A percentile compares a stretch with the other conserved stretches of the same genome.
phyloP scores from a whole-genome alignment of 176 grass and related monocot species.

The Lolium perenne region DNA sequence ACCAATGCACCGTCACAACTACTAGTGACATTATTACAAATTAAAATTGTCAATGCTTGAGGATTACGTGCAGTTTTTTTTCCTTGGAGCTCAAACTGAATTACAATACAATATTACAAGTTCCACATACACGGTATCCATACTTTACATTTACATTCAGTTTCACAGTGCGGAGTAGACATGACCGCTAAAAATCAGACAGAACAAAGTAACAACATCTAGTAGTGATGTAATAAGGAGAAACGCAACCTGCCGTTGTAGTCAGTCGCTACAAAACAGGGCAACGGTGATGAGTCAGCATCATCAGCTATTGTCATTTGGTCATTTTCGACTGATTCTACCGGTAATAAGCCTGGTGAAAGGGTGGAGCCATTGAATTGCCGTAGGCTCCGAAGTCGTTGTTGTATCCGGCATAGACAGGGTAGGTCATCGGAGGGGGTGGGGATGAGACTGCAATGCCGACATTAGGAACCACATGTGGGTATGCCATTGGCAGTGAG shows the following conservation, averaged over 20 bases:
- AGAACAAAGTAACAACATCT: conserved; percentile 58
- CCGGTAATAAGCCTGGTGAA: conserved; percentile 74
- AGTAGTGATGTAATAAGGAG: conserved; percentile 40
- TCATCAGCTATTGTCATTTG: conserved; percentile 54
- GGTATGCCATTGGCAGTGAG: conserved; percentile 50
- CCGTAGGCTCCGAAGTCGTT: conserved; percentile 48
- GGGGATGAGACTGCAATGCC: conserved; percentile 57
- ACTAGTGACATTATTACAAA: not conserved
- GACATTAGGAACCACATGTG: conserved; percentile 42
- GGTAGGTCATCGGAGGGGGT: conserved; percentile 63
- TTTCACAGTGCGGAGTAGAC: conserved; percentile 3
- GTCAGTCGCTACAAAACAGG: conserved; percentile 83
- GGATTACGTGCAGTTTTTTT: conserved; percentile 7
- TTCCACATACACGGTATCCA: conserved; percentile 5
- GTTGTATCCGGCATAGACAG: conserved; percentile 50
- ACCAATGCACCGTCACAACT: not conserved
- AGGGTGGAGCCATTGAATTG: conserved; percentile 50
- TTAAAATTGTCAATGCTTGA: conserved; percentile 7
- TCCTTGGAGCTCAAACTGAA: not conserved
- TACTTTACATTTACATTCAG: conserved; percentile 12
- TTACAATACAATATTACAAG: conserved; percentile 5
- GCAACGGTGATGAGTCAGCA: conserved; percentile 28
- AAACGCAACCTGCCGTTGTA: conserved; percentile 51
- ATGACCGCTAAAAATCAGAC: not conserved
- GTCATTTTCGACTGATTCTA: conserved; percentile 48